These are phyloP conservation scores for Bipolaris oryzae DNA, from an alignment of 2,329 filamentous ascomycete species.

Conservation along the genomic window DNA sequence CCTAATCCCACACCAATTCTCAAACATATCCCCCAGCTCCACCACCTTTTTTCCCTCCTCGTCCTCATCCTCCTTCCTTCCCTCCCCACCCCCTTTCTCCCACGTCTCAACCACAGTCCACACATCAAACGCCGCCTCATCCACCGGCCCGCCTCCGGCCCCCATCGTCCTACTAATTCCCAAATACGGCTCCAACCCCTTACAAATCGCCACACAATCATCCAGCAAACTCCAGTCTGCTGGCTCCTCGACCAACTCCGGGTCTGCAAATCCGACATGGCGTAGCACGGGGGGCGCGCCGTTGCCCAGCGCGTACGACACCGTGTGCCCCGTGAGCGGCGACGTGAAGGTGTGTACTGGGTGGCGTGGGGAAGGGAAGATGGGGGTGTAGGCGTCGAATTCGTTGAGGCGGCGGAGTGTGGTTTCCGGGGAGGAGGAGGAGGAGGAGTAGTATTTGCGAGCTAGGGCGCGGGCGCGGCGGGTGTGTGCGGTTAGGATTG, in stretches of 20 bases:
- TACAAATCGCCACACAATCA: slow-evolving; percentile 25
- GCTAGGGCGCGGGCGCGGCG: slow-evolving; percentile 14
- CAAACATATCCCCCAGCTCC: slow-evolving; percentile 15
- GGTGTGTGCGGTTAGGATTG: slow-evolving; percentile 31
- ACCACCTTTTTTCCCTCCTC: not conserved
- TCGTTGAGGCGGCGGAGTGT: not conserved
- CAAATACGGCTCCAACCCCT: slow-evolving; percentile 22
- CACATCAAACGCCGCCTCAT: slow-evolving; percentile 24
- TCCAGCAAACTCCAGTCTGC: slow-evolving; percentile 20
- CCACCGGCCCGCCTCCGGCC: not conserved
- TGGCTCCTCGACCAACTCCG: slow-evolving; percentile 1
- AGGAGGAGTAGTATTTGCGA: too few relatives aligned
- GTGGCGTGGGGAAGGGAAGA: not conserved
- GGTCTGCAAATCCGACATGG: slow-evolving; percentile 18
- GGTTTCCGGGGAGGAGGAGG: not conserved
- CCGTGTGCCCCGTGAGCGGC: not conserved
- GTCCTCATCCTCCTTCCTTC: too few relatives aligned
- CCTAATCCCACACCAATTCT: not conserved
- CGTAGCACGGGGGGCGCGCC: slow-evolving; percentile 23
- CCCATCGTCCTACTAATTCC: not conserved
- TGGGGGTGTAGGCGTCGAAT: slow-evolving; percentile 4
- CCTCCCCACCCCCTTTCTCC: not conserved
- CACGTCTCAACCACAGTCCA: slow-evolving; percentile 22
- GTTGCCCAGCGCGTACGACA: slow-evolving; percentile 17
- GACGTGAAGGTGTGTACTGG: not conserved